Base-by-base conservation (phyloP, 805 yeast genomes). In the Suhomyces tanzawaensis region DNA sequence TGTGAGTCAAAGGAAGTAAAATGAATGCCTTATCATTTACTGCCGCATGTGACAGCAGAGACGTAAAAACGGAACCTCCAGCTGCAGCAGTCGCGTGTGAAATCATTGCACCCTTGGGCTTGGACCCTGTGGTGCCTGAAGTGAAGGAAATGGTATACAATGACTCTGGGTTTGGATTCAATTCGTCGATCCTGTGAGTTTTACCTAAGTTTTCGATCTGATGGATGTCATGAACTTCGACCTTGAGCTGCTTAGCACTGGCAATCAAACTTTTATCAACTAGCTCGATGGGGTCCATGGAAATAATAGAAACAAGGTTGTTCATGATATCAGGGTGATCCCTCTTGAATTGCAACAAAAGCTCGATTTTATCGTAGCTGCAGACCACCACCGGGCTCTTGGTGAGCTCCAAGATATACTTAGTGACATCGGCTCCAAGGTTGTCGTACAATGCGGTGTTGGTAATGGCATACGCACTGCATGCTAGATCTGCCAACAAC, bases 81-180 rank as follows among this genome's bases (percentile, higher is more conserved):
- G 84, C 71, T 9, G 72, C 64, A 8, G 75, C 67, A 51, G 72
- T 72, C 8, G 62, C 60, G 34, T 82, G 87, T 7, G 75, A 64
- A 34, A 71, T 51, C 16, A 72, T 75, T 13, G 79, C 89, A 37
- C 90, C 90, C 58, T 83, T 82, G 33, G 90, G 90, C 24, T 46
- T 46, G 13, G 72, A 59, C 13, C 88, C 88, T 1, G 89, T 82
- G 2, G 90, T 82, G 22, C 90, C 90, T 0, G 86, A 79, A 2
- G 90, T 83, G 55, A 82, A 82, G 6, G 82, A 77, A 33, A 83
- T 74, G 13, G 89, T 80, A 54, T 77, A 79, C 8, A 51, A 28
- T 3, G 62, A 54, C 12, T 75, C 71, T 1, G 80, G 74, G 1
- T 57, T 62, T 18, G 87, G 84, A 9, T 76, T 76, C 19, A 55